These are phyloP conservation scores for Hypoxylon sp. DNA, from an alignment of 2,329 filamentous ascomycete genomes.

Conservation along the genomic window DNA sequence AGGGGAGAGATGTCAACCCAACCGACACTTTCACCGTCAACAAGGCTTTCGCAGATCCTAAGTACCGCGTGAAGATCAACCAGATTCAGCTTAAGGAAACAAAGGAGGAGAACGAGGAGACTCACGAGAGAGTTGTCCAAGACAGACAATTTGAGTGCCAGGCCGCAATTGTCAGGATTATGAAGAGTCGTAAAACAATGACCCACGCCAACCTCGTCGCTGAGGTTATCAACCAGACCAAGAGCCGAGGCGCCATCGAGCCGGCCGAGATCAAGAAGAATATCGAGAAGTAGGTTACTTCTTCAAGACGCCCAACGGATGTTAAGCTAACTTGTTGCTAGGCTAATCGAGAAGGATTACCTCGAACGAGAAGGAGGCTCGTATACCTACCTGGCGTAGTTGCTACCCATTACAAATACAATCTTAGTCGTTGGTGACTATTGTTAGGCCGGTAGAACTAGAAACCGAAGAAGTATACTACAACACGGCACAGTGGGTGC, in stretches of 20 bases:
- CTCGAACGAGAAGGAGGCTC: slow-evolving; percentile 82
- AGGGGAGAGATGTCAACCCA: slow-evolving; percentile 81
- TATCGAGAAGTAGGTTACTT: slow-evolving; percentile 85
- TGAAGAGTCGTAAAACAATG: slow-evolving; percentile 94
- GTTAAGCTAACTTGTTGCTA: slow-evolving; percentile 58
- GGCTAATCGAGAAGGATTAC: slow-evolving; percentile 93
- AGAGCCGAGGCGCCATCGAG: slow-evolving; percentile 87
- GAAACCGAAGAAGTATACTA: slow-evolving; percentile 1
- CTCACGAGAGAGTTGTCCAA: slow-evolving; percentile 88
- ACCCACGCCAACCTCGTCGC: slow-evolving; percentile 88
- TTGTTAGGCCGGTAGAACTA: not conserved
- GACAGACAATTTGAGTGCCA: slow-evolving; percentile 97
- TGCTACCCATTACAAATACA: not conserved
- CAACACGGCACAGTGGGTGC: not conserved
- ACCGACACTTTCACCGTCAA: slow-evolving; percentile 92
- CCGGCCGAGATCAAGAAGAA: slow-evolving; percentile 94
- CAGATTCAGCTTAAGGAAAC: slow-evolving; percentile 98
- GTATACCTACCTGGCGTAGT: slow-evolving; percentile 79
- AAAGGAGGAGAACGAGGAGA: slow-evolving; percentile 93
- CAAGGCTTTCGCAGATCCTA: slow-evolving; percentile 80
- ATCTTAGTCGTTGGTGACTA: slow-evolving; percentile 11
- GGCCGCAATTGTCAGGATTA: slow-evolving; percentile 94
- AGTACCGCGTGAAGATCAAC: slow-evolving; percentile 97
- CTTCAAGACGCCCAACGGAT: not conserved
- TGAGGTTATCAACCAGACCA: slow-evolving; percentile 93